Base-by-base conservation (phyloP, 441 rosid species). In the Theobroma grandiflorum region DNA sequence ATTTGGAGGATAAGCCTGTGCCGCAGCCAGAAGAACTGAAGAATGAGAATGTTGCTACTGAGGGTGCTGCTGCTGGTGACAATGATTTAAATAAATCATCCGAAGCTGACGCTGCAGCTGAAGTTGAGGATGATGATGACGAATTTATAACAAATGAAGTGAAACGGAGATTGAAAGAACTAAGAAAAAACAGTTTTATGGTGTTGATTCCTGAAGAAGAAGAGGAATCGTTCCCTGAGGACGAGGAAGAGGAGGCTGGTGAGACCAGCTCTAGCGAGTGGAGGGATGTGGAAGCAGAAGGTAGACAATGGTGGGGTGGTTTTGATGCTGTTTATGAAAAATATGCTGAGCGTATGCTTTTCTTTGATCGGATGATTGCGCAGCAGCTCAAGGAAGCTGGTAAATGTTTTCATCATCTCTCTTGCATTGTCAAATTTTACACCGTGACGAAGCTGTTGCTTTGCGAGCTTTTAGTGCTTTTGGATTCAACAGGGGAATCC, bases 301-400 rank as follows among this genome's bases (percentile, higher is more conserved):
- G 93, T 71, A 89, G 95, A 76, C 93, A 88, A 82, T 95, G 96
- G 98, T 97, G 99, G 99, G 94, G 94, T 62, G 99, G 98, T 12
- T 94, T 95, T 82, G 97, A 95, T 90, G 93, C 90, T 83, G 89
- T 95, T 33, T 93, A 97, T 81, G 98, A 89, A 52, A 94, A 92
- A 86, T 95, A 97, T 81, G 90, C 97, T 16, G 98, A 94, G 75
- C 83, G 94, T 64, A 97, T 97, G 99, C 87, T 97, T 79, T 91
- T 89, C 89, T 97, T 90, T 72, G 98, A 95, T 86, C 89, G 91
- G 38, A 85, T 91, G 82, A 93, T 90, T 84, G 86, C 87, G 33
- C 94, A 86, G 57, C 98, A 91, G 81, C 93, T 91, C 71, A 86
- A 86, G 18, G 90, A 89, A 83, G 76, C 86, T 50, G 98, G 98